A percentile compares a stretch with the other conserved stretches of the same genome.
phyloP scores from a whole-genome alignment of 1,284 basidiomycete species.

The Ganoderma sinense region DNA sequence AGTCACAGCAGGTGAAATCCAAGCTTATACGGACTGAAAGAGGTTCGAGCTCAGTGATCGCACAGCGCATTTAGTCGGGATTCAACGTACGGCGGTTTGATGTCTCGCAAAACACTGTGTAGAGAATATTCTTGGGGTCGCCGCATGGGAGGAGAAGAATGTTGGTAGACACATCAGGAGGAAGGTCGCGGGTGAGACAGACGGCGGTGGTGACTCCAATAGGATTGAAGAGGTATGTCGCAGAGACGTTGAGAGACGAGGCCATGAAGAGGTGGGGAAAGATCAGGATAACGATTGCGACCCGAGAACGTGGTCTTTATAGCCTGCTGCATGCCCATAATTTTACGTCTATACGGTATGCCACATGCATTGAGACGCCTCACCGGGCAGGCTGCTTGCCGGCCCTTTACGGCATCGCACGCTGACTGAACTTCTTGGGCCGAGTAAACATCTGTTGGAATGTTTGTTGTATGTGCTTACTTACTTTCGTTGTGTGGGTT shows the following conservation, averaged over 20 bases:
- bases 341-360: too few relatives aligned
- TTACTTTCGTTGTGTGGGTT: too few relatives aligned
- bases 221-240: conserved; percentile 57
- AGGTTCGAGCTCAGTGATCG: not conserved
- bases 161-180: conserved; percentile 52
- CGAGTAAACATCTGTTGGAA: too few relatives aligned
- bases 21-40: conserved; percentile 45
- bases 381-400: too few relatives aligned
- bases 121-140: conserved; percentile 62
- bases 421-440: too few relatives aligned
- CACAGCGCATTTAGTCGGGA: conserved; percentile 2
- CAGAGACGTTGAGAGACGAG: conserved; percentile 46
- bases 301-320: too few relatives aligned
- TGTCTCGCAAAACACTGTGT: conserved; percentile 46
- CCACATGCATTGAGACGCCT: too few relatives aligned
- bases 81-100: conserved; percentile 22
- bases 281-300: not conserved
- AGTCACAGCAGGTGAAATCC: conserved; percentile 69
- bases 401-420: too few relatives aligned
- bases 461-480: too few relatives aligned
- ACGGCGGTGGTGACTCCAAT: conserved; percentile 63
- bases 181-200: conserved; percentile 54
- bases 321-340: too few relatives aligned
- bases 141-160: conserved; percentile 64
- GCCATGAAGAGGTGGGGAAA: too few relatives aligned